phyloP scores from a whole-genome alignment of 805 yeast genomes.

The Starmerella gropengiesseri region DNA sequence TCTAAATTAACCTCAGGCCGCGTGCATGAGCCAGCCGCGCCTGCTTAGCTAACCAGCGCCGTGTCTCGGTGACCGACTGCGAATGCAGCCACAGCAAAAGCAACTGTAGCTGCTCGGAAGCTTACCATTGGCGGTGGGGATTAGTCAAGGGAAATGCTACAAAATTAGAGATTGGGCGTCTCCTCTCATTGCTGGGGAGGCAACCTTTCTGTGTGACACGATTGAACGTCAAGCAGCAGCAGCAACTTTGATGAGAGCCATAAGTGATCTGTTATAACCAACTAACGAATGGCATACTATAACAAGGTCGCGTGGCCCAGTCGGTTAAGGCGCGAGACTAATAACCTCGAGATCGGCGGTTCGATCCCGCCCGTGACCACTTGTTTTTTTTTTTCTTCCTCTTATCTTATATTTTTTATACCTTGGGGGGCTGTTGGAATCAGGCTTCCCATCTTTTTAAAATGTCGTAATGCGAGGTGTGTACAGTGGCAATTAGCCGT shows the following conservation, averaged over 20 bases:
- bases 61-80: too few relatives aligned
- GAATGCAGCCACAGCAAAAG: too few relatives aligned
- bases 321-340: conserved; percentile 53
- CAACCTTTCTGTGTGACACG: too few relatives aligned
- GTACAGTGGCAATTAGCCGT: conserved; percentile 69
- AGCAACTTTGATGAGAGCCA: neutral
- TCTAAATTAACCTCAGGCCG: too few relatives aligned
- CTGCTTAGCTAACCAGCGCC: too few relatives aligned
- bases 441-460: conserved; percentile 18
- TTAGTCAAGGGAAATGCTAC: too few relatives aligned
- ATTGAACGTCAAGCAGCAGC: neutral
- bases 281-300: too few relatives aligned
- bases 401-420: neutral
- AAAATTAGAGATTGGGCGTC: too few relatives aligned
- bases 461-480: conserved; percentile 21
- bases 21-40: too few relatives aligned
- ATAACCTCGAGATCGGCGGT: conserved; percentile 44
- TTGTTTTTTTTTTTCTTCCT: conserved; percentile 17
- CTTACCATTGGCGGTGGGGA: too few relatives aligned
- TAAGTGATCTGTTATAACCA: neutral
- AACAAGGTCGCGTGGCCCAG: conserved; percentile 45
- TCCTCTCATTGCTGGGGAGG: too few relatives aligned
- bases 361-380: conserved; percentile 34
- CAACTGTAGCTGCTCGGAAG: too few relatives aligned
- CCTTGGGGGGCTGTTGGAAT: neutral